Conservation (phyloP, 164 flowering plant species). For the Tinospora cordifolia region DNA sequence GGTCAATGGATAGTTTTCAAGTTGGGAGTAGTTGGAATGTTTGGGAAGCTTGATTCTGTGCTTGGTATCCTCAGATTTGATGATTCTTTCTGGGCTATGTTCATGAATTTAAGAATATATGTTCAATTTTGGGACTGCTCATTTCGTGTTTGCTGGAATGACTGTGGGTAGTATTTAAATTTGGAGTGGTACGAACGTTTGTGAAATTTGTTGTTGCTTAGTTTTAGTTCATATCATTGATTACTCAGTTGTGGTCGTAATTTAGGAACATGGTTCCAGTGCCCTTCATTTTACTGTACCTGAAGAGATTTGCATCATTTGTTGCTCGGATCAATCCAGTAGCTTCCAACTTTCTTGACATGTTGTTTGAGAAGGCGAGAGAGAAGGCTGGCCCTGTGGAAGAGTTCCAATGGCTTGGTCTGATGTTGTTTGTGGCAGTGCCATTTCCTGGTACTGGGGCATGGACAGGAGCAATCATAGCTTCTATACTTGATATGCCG, state of each 20-base stretch:
- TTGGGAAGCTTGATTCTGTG: no score
- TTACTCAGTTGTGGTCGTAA: slow-evolving; percentile 3
- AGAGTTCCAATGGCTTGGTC: slow-evolving; percentile 96
- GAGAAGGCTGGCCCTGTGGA: slow-evolving; percentile 85
- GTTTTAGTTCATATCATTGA: neutral
- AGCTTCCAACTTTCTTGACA: slow-evolving; percentile 53
- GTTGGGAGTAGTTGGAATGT: no score
- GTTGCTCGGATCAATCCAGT: slow-evolving; percentile 51
- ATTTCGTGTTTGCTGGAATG: neutral
- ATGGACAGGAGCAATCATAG: slow-evolving; percentile 91
- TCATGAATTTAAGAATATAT: no score
- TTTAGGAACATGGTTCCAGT: slow-evolving; percentile 96
- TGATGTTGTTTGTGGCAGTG: slow-evolving; percentile 95
- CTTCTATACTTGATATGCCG: slow-evolving; percentile 86
- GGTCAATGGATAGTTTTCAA: no score
- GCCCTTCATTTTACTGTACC: slow-evolving; percentile 73
- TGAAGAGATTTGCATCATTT: slow-evolving; percentile 67
- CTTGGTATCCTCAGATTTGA: no score
- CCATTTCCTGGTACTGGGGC: slow-evolving; percentile 99
- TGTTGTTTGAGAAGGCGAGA: slow-evolving; percentile 57
- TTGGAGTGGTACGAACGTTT: no score
- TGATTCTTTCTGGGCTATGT: no score
- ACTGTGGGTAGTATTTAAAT: neutral
- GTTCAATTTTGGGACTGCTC: no score
- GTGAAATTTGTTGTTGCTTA: neutral